phyloP scores from a whole-genome alignment of 257 asterid species.

The Capsicum pubescens region DNA sequence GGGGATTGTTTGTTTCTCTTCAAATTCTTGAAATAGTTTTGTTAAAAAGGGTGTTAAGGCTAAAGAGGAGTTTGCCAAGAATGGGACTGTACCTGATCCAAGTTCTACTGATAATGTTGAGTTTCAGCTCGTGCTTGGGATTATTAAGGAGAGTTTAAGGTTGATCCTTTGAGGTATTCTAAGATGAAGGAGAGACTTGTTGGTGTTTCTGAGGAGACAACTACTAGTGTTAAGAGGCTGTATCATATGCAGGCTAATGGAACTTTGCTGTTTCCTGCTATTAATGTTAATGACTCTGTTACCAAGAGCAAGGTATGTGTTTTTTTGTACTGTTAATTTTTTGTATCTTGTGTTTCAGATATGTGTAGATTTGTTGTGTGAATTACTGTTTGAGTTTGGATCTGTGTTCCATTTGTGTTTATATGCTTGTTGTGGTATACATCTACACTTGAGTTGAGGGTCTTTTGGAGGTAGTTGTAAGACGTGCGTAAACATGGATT shows the following conservation, averaged over 20 bases:
- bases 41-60: conserved; percentile 62
- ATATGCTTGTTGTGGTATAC: not conserved
- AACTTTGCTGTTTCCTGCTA: conserved; percentile 78
- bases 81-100: conserved; percentile 72
- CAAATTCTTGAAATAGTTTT: conserved; percentile 18
- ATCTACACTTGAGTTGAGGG: no score
- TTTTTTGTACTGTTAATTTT: no score
- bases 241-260: conserved; percentile 91
- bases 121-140: no score
- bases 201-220: conserved; percentile 95
- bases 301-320: conserved; percentile 87
- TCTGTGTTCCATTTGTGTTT: not conserved
- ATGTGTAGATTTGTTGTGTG: not conserved
- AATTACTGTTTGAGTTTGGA: not conserved
- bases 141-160: no score
- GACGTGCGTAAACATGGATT: no score
- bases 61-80: conserved; percentile 67
- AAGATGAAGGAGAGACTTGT: no score
- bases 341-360: not conserved
- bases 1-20: conserved; percentile 13
- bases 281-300: conserved; percentile 82
- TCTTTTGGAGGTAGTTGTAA: no score
- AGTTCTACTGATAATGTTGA: conserved; percentile 77
- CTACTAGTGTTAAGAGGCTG: conserved; percentile 91
- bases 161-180: no score